Percentiles rank a stretch among this genome's conserved stretches.
Evolutionary conservation across 805 yeast species (phyloP).

Genomic region (Lipomyces kockii): DNA sequence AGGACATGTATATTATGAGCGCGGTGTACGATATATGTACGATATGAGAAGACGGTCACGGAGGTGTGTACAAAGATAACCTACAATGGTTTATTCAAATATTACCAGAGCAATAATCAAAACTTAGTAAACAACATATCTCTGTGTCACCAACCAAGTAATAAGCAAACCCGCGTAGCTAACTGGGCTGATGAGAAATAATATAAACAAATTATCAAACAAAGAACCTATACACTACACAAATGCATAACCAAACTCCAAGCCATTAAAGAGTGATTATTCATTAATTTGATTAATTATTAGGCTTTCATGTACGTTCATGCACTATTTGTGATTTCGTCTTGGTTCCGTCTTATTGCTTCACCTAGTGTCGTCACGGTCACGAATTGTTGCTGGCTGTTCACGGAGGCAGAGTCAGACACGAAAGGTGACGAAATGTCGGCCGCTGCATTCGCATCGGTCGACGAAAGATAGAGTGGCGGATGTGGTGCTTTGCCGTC

Average conservation of each 20-base stretch:
- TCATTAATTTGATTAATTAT: background rate
- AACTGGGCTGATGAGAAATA: too few species aligned
- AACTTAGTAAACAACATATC: background rate
- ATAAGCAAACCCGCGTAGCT: too few species aligned
- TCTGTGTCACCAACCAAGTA: background rate
- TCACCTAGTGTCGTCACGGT: conserved; percentile 23
- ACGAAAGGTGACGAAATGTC: background rate
- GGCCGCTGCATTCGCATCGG: background rate
- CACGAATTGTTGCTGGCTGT: conserved; percentile 9
- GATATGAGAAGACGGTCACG: background rate
- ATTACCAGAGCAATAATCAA: background rate
- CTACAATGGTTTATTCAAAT: too few species aligned
- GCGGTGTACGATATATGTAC: background rate
- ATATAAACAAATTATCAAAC: background rate
- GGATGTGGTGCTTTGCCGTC: background rate
- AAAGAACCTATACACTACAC: background rate
- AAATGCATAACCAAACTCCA: background rate
- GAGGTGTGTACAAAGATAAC: too few species aligned
- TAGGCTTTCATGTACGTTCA: background rate
- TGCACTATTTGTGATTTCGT: conserved; percentile 9
- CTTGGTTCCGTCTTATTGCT: conserved; percentile 19
- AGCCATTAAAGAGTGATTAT: background rate
- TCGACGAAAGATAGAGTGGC: background rate
- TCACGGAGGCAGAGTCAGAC: conserved; percentile 4
- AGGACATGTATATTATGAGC: background rate